Percentiles rank a stretch among this genome's conserved stretches.
Evolutionary conservation across 352 stramenopile species (phyloP).

Genomic region (Hyaloperonospora brassicae): DNA sequence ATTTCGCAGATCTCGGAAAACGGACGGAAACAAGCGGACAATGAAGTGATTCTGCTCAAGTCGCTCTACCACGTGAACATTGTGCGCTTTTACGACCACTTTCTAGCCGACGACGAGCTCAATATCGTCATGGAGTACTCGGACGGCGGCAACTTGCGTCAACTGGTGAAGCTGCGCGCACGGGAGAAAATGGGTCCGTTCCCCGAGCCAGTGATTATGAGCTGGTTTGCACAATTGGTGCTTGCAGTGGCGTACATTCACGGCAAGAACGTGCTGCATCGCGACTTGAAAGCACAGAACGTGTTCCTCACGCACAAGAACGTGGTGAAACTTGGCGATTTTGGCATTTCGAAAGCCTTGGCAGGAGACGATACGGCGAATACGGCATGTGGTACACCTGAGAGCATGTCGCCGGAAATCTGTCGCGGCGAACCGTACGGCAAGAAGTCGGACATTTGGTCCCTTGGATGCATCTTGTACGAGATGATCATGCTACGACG

Average conservation of each 20-base stretch:
- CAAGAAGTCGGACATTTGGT: slow-evolving; percentile 88
- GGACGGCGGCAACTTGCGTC: slow-evolving; percentile 73
- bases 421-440: slow-evolving; percentile 81
- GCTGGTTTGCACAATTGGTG: slow-evolving; percentile 82
- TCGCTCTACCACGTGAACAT: slow-evolving; percentile 87
- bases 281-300: slow-evolving; percentile 84
- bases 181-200: slow-evolving; percentile 79
- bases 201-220: slow-evolving; percentile 78
- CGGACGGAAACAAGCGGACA: slow-evolving; percentile 79
- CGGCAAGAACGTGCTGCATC: slow-evolving; percentile 83
- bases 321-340: slow-evolving; percentile 84
- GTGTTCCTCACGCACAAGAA: slow-evolving; percentile 84
- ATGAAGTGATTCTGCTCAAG: slow-evolving; percentile 85
- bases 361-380: slow-evolving; percentile 71
- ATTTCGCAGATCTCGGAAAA: slow-evolving; percentile 77
- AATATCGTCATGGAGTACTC: slow-evolving; percentile 89
- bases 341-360: slow-evolving; percentile 84
- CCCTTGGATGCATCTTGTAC: slow-evolving; percentile 84
- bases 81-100: slow-evolving; percentile 86
- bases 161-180: slow-evolving; percentile 72
- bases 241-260: slow-evolving; percentile 84
- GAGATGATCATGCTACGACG: slow-evolving; percentile 86
- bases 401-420: slow-evolving; percentile 87
- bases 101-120: slow-evolving; percentile 76
- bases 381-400: slow-evolving; percentile 76